A percentile compares a stretch with the other conserved stretches of the same genome.
These are phyloP conservation scores for Tolypocladium ovalisporum DNA, from an alignment of 2,329 filamentous ascomycete species.

Conservation along the genomic window DNA sequence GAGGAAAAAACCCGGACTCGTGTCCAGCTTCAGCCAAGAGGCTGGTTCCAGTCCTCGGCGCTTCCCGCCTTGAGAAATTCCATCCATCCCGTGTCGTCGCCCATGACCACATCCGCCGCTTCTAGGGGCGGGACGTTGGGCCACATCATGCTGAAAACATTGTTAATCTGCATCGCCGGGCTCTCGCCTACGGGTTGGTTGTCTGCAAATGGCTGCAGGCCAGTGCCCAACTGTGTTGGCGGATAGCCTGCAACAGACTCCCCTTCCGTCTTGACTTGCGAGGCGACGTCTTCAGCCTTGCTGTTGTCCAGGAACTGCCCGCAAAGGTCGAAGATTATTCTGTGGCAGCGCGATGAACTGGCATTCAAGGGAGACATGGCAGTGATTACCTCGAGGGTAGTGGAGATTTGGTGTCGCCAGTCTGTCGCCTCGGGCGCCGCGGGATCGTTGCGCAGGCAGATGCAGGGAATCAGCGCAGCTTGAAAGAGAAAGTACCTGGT, in stretches of 20 bases:
- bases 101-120: slow-evolving; percentile 25
- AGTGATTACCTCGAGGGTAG: slow-evolving; percentile 23
- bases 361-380: slow-evolving; percentile 26
- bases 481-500: slow-evolving; percentile 37
- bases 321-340: slow-evolving; percentile 29
- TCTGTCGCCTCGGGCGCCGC: slow-evolving; percentile 20
- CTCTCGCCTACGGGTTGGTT: slow-evolving; percentile 21
- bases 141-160: slow-evolving; percentile 34
- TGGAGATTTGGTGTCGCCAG: slow-evolving; percentile 29
- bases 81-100: slow-evolving; percentile 24
- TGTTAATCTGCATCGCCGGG: slow-evolving; percentile 30
- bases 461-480: slow-evolving; percentile 34
- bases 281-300: slow-evolving; percentile 1
- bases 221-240: not conserved
- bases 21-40: not conserved
- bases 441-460: slow-evolving; percentile 33
- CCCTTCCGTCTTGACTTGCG: not conserved
- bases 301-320: slow-evolving; percentile 20
- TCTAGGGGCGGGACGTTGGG: slow-evolving; percentile 26
- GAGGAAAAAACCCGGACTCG: not conserved
- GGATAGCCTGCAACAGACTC: not conserved
- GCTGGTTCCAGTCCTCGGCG: slow-evolving; percentile 4
- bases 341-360: slow-evolving; percentile 28
- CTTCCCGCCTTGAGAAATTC: slow-evolving; percentile 17
- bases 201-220: slow-evolving; percentile 1